Conservation (phyloP, 495 filamentous ascomycete genomes). For the Sordaria brevicollis region DNA sequence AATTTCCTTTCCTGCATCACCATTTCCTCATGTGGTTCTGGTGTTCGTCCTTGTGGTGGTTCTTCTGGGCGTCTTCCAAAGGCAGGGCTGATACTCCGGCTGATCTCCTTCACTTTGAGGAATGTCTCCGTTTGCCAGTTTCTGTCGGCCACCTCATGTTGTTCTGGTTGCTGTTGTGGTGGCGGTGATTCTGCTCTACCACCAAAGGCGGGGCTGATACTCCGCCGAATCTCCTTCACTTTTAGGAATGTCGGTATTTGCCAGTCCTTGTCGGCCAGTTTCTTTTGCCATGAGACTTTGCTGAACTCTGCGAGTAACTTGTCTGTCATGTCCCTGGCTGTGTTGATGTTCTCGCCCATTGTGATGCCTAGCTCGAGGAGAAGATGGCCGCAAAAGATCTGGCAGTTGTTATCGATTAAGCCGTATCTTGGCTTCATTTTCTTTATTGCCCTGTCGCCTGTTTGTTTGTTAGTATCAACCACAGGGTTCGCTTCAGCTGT, state of each 20-base stretch:
- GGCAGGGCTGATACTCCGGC: background rate
- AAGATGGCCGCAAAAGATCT: slow-evolving; percentile 26
- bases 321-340: background rate
- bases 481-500: too few species aligned
- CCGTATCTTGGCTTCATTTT: slow-evolving; percentile 35
- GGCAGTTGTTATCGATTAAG: slow-evolving; percentile 40
- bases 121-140: background rate
- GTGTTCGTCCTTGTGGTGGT: background rate
- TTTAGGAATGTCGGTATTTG: background rate
- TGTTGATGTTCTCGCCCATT: background rate
- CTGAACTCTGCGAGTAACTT: background rate
- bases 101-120: background rate
- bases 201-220: background rate
- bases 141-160: background rate
- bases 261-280: background rate
- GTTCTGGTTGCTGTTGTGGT: background rate
- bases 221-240: background rate
- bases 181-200: background rate
- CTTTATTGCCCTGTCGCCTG: slow-evolving; percentile 33
- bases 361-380: background rate
- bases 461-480: background rate
- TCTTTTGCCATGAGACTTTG: background rate
- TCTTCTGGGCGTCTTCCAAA: background rate
- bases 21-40: background rate
- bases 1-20: background rate